Conservation (phyloP, 148 eudicot genomes). For the Mesembryanthemum crystallinum region DNA sequence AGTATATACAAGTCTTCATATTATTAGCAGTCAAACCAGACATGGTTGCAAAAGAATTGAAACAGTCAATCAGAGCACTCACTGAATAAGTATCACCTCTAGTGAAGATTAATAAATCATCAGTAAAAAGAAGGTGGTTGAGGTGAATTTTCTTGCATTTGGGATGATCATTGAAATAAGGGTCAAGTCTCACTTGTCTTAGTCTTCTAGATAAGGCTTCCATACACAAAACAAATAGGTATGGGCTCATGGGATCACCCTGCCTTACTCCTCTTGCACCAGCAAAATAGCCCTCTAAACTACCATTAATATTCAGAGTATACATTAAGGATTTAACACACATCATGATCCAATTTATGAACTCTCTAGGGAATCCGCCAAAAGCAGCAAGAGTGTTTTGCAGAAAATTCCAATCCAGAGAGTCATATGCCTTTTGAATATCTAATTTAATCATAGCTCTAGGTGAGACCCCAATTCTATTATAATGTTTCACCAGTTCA, state of each 20-base stretch:
- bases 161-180: too few species aligned
- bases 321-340: neutral
- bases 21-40: neutral
- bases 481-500: neutral
- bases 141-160: neutral
- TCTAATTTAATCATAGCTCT: neutral
- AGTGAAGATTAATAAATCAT: neutral
- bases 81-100: neutral
- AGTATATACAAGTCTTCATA: neutral
- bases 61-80: neutral
- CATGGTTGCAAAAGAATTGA: neutral
- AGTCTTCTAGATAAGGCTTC: neutral
- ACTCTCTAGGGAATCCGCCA: neutral
- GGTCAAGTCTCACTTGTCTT: neutral
- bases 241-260: neutral
- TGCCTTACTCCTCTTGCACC: neutral
- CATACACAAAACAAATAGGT: neutral
- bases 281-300: neutral
- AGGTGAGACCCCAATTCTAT: neutral
- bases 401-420: too few species aligned
- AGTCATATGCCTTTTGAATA: neutral
- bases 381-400: accelerated
- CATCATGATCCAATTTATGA: neutral
- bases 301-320: neutral
- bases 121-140: neutral